Evolutionary conservation across 202 grass and related monocot species (phyloP), one percentile per base, ranked within the genome.

Genomic region (Panicum hallii): DNA sequence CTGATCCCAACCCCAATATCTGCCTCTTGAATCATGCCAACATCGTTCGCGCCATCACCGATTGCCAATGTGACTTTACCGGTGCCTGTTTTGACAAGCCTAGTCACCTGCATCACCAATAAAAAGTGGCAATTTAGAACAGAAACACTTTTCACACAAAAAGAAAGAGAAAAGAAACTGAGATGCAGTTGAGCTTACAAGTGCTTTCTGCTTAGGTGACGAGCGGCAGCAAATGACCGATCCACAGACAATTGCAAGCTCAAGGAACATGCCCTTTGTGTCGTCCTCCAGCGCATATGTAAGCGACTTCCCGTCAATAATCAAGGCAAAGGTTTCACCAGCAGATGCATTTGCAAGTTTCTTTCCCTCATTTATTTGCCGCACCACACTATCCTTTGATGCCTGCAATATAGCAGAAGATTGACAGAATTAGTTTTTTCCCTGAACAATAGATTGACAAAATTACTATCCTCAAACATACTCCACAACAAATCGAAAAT

Each of bases 1-100:
- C 95, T 98, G 75, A 98, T 98, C 43, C 95, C 95, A 15, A 98
- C 89, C 42, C 95, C 95, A 34, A 98, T 95, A 87, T 98, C 95
- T 6, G 95, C 95, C 80, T 98, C 95, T 78, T 98, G 95, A 84
- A 98, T 86, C 95, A 98, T 98, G 28, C 95, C 95, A 17, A 95
- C 95, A 62, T 98, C 95, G 30, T 98, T 98, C 5, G 95, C 95
- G 11, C 95, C 95, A 32, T 98, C 95, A 19, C 95, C 95, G 44
- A 98, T 98, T 4, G 89, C 95, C 77, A 98, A 67, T 11, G 89
- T 95, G 19, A 92, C 87, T 83, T 90, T 95, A 63, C 78, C 70
- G 0, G 91, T 90, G 66, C 93, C 75, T 2, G 40, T 85, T 80
- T 95, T 98, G 23, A 98, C 95, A 38, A 98, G 78, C 74, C 87